These are phyloP conservation scores for Trichoderma gamsii DNA, from an alignment of 495 filamentous ascomycete genomes.

Conservation along the genomic window DNA sequence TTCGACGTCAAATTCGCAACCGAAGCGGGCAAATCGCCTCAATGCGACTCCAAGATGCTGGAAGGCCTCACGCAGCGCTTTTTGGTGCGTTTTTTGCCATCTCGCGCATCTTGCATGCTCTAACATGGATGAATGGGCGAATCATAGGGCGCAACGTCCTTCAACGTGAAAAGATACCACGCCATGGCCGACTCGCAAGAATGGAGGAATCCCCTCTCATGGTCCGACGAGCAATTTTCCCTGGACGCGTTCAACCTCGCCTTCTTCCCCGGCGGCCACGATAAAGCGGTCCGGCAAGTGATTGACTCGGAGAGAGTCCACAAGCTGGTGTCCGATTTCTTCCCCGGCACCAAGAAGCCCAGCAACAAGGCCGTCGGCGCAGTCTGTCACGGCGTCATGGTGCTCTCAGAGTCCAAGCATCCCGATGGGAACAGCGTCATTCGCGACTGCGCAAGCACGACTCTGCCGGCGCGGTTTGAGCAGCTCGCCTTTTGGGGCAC, in stretches of 20 bases:
- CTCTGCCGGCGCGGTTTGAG: constrained; percentile 46
- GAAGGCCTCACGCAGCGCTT: constrained; percentile 47
- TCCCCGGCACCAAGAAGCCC: constrained; percentile 42
- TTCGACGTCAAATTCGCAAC: constrained; percentile 48
- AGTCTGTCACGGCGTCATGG: constrained; percentile 52
- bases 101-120: constrained; percentile 12
- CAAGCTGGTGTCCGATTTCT: constrained; percentile 41
- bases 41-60: constrained; percentile 48
- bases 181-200: constrained; percentile 39
- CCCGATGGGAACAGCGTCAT: constrained; percentile 41
- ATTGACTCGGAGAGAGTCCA: constrained; percentile 48
- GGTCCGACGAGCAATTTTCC: constrained; percentile 41
- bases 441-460: constrained; percentile 43
- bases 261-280: constrained; percentile 50
- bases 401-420: constrained; percentile 38
- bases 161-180: constrained; percentile 36
- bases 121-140: neutral
- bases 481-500: constrained; percentile 45
- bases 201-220: constrained; percentile 38
- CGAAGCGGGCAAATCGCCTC: constrained; percentile 41
- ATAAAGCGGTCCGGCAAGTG: constrained; percentile 45
- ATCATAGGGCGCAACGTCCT: constrained; percentile 40
- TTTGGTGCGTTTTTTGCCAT: constrained; percentile 33
- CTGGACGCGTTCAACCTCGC: constrained; percentile 44
- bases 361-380: constrained; percentile 41